Conservation (phyloP, 2,329 filamentous ascomycete species). For the Harringtonia aguacate region DNA sequence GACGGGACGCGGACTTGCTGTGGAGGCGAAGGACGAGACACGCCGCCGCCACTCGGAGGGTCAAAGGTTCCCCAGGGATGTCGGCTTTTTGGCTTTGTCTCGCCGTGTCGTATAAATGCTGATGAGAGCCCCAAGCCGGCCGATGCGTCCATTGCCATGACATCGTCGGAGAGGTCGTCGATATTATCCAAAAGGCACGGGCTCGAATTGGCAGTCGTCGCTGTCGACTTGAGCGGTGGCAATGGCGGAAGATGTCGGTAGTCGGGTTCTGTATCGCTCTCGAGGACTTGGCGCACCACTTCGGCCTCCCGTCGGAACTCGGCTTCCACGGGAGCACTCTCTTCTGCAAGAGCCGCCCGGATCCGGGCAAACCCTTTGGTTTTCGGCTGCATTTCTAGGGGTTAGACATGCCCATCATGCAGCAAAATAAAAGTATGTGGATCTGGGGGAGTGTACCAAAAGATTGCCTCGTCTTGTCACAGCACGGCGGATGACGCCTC, state of each 20-base stretch:
- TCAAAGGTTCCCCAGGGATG: constrained; percentile 68
- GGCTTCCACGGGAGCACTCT: constrained; percentile 75
- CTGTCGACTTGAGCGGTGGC: constrained; percentile 24
- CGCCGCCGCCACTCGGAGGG: constrained; percentile 19
- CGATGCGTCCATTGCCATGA: constrained; percentile 47
- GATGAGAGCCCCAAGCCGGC: constrained; percentile 35
- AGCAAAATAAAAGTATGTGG: not conserved
- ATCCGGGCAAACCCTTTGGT: constrained; percentile 94
- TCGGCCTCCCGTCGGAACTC: constrained; percentile 88
- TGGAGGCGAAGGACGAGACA: constrained; percentile 33
- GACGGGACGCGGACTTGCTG: constrained; percentile 54
- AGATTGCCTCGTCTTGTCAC: constrained; percentile 86
- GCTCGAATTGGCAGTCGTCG: constrained; percentile 54
- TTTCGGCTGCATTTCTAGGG: constrained; percentile 66
- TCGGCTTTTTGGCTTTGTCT: constrained; percentile 59
- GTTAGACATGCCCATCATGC: constrained; percentile 16
- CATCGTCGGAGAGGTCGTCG: constrained; percentile 59
- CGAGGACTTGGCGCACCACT: constrained; percentile 88
- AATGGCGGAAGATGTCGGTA: constrained; percentile 4
- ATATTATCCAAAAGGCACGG: constrained; percentile 51
- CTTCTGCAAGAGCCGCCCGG: constrained; percentile 78
- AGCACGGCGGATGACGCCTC: constrained; percentile 68
- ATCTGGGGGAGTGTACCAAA: constrained; percentile 44
- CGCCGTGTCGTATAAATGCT: constrained; percentile 65
- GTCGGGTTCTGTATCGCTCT: constrained; percentile 65